A percentile compares a stretch with the other conserved stretches of the same genome.
Evolutionary conservation across 768 basidiomycete genomes (phyloP).

Genomic region (Zangia roseola): DNA sequence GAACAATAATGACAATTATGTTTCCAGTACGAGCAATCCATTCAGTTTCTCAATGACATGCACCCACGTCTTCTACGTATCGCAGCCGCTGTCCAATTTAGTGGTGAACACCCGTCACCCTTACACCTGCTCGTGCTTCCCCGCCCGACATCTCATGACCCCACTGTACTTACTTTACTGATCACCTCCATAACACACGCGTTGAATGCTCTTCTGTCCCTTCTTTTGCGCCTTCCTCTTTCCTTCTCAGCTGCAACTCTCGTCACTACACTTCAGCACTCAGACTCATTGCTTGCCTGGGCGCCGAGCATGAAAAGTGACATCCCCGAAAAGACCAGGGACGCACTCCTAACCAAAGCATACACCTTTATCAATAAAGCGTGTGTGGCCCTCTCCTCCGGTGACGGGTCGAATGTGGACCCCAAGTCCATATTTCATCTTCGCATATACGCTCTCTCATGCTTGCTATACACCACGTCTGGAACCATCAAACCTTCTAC

Average conservation of each 20-base stretch:
- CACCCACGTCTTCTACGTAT: conserved; percentile 38
- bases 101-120: conserved; percentile 1
- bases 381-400: conserved; percentile 32
- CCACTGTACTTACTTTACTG: conserved; percentile 48
- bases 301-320: conserved; percentile 37
- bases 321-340: conserved; percentile 53
- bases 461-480: conserved; percentile 48
- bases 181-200: conserved; percentile 61
- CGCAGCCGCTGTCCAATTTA: neutral
- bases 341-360: conserved; percentile 55
- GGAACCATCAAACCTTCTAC: conserved; percentile 47
- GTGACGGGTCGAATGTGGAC: conserved; percentile 10
- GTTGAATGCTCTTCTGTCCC: conserved; percentile 41
- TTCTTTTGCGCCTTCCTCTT: conserved; percentile 18
- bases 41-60: conserved; percentile 46
- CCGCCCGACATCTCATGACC: conserved; percentile 32
- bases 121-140: conserved; percentile 44
- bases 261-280: conserved; percentile 27
- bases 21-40: conserved; percentile 53
- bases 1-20: neutral
- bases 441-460: conserved; percentile 44
- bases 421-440: conserved; percentile 34
- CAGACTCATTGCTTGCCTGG: conserved; percentile 52
- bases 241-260: conserved; percentile 25
- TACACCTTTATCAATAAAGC: conserved; percentile 51